phyloP scores from a whole-genome alignment of 768 basidiomycete species.

The Tricholoma flavovirens region DNA sequence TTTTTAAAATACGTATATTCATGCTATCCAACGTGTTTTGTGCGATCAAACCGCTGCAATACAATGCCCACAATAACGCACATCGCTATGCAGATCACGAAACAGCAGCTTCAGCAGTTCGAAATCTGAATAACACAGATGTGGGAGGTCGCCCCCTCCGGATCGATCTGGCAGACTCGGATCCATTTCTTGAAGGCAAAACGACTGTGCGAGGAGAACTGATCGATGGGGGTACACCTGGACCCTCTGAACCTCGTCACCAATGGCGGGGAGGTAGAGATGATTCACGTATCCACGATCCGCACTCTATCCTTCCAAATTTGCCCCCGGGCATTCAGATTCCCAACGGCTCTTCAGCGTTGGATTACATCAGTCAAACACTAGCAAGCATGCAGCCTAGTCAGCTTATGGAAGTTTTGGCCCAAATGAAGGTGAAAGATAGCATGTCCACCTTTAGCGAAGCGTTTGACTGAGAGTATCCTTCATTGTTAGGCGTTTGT shows the following conservation, averaged over 20 bases:
- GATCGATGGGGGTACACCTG: slow-evolving; percentile 58
- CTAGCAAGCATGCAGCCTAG: slow-evolving; percentile 78
- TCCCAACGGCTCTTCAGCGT: slow-evolving; percentile 60
- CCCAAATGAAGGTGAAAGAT: slow-evolving; percentile 90
- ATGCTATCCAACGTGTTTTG: slow-evolving; percentile 2
- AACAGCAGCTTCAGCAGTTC: slow-evolving; percentile 90
- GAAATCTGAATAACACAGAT: slow-evolving; percentile 90
- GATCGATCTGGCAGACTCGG: slow-evolving; percentile 91
- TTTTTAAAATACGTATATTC: slow-evolving; percentile 7
- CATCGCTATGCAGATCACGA: slow-evolving; percentile 67
- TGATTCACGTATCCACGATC: slow-evolving; percentile 33
- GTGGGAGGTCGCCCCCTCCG: slow-evolving; percentile 90
- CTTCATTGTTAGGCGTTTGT: slow-evolving; percentile 69
- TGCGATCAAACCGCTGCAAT: slow-evolving; percentile 9
- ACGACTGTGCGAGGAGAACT: slow-evolving; percentile 83
- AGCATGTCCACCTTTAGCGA: slow-evolving; percentile 7
- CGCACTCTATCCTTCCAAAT: slow-evolving; percentile 51
- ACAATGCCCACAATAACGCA: slow-evolving; percentile 9
- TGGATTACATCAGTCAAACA: slow-evolving; percentile 82
- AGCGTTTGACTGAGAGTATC: slow-evolving; percentile 2
- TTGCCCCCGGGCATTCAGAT: slow-evolving; percentile 76
- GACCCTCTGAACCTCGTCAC: slow-evolving; percentile 47
- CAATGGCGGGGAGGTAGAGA: slow-evolving; percentile 44
- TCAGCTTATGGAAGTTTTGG: slow-evolving; percentile 88
- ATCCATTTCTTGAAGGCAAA: slow-evolving; percentile 87